Base-by-base conservation (phyloP, 176 grass and related monocot species). In the Musa schizocarpa region DNA sequence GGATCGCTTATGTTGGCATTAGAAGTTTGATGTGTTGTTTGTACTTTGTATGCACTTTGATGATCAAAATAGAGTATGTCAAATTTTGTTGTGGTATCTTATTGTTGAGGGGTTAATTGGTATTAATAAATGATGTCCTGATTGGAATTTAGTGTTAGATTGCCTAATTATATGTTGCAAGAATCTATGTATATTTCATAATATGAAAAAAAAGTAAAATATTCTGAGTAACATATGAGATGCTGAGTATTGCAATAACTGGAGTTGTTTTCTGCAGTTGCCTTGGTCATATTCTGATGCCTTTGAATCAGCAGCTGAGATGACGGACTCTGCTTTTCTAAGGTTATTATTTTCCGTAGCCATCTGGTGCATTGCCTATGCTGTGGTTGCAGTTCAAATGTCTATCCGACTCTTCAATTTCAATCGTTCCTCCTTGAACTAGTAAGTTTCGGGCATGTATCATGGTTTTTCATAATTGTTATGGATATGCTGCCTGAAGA, bases 351-450 rank as follows among this genome's bases (percentile, higher is more conserved):
- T 50, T 71, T 34, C 43, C 1, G 51, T 71, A 48, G 68, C 43
- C 51, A 48, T 71, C 1, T 71, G 68, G 68, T 71, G 68, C 29
- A 34, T 71, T 51, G 68, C 68, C 48, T 71, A 71, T 71, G 49
- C 68, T 21, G 27, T 48, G 51, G 48, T 48, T 71, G 68, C 48
- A 71, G 19, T 71, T 71, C 48, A 20, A 13, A 10, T 50, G 68
- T 71, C 43, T 11, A 8, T 71, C 21, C 12, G 68, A 20, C 50
- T 70, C 67, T 70, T 70, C 34, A 70, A 51, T 50, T 50, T 52
- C 10, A 51, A 13, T 20, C 29, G 21, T 20, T 0, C 19, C 21
- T 61, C 63, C 63, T 65, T 25, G 23, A 65, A 4, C 63, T 65
- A 65, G 23, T 65, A 26, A 26, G 12, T 26, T 27, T 65, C 1